Evolutionary conservation across 352 stramenopile genomes (phyloP).

Genomic region (Globisporangium solare): DNA sequence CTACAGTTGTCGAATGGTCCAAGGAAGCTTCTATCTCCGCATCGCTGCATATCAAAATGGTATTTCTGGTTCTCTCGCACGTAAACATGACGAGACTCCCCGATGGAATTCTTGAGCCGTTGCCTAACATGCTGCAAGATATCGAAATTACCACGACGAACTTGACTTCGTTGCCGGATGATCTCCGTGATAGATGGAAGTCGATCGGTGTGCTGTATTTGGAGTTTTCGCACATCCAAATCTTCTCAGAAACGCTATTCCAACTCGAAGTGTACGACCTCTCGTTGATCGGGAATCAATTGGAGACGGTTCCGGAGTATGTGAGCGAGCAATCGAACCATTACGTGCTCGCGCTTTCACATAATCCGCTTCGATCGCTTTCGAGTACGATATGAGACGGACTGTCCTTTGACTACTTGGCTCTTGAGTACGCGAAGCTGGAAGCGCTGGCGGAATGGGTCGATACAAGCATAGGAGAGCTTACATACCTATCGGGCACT

Average conservation of each 20-base stretch:
- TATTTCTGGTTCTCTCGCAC: constrained; percentile 31
- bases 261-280: too few relatives aligned
- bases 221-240: too few relatives aligned
- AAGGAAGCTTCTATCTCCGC: constrained; percentile 22
- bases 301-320: constrained; percentile 12
- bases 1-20: constrained; percentile 27
- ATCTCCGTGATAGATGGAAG: constrained; percentile 7
- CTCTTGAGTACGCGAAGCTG: constrained; percentile 15
- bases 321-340: constrained; percentile 3
- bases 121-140: constrained; percentile 20
- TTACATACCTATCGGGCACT: constrained; percentile 3
- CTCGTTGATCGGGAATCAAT: constrained; percentile 2
- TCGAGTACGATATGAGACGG: constrained; percentile 7
- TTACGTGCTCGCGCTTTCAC: constrained; percentile 21
- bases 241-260: too few relatives aligned
- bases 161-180: too few relatives aligned
- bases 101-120: constrained; percentile 23
- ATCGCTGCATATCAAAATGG: constrained; percentile 20
- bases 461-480: constrained; percentile 1
- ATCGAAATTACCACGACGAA: too few relatives aligned
- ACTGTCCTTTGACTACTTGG: constrained; percentile 16
- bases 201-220: too few relatives aligned
- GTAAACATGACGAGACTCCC: constrained; percentile 40
- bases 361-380: constrained; percentile 19
- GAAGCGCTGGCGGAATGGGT: constrained; percentile 13